Percentiles rank a stretch among this genome's conserved stretches.
These are phyloP conservation scores for Aspergillus felis DNA, from an alignment of 2,329 filamentous ascomycete species.

Conservation along the genomic window DNA sequence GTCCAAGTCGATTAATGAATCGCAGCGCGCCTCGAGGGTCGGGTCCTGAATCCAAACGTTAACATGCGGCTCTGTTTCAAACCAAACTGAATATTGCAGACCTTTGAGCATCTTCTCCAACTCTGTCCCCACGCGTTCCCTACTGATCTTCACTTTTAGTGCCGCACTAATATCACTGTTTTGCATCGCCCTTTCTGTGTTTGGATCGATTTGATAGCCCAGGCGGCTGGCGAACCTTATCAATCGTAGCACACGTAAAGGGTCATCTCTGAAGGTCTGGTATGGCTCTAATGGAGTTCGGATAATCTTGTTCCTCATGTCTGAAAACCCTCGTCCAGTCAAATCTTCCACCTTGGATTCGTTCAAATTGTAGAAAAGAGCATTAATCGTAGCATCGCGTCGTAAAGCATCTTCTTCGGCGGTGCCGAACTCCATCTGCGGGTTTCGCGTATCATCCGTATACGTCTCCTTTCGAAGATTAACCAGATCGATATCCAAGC, in stretches of 20 bases:
- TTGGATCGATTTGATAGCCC: conserved; percentile 69
- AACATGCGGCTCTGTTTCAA: neutral
- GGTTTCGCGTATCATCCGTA: conserved; percentile 81
- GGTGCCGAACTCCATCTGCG: conserved; percentile 89
- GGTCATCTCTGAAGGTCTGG: conserved; percentile 93
- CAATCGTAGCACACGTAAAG: conserved; percentile 77
- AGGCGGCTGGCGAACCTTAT: conserved; percentile 88
- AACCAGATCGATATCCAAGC: conserved; percentile 87
- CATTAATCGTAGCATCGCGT: conserved; percentile 90
- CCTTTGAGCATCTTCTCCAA: conserved; percentile 87
- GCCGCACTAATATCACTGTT: conserved; percentile 73
- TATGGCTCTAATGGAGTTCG: conserved; percentile 82
- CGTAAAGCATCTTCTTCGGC: conserved; percentile 84
- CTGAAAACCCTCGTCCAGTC: conserved; percentile 66
- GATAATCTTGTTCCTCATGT: conserved; percentile 70
- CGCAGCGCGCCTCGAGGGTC: conserved; percentile 36
- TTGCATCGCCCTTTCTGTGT: conserved; percentile 69
- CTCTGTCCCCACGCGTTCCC: conserved; percentile 83
- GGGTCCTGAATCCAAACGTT: conserved; percentile 24
- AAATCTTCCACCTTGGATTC: conserved; percentile 79
- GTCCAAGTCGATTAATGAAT: conserved; percentile 35
- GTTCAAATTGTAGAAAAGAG: conserved; percentile 91
- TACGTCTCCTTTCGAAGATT: conserved; percentile 93
- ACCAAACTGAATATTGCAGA: conserved; percentile 22
- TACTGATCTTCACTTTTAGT: conserved; percentile 82